A percentile compares a stretch with the other conserved stretches of the same genome.
Evolutionary conservation across 352 stramenopile genomes (phyloP).

Genomic region (Salisapilia sapeloensis): DNA sequence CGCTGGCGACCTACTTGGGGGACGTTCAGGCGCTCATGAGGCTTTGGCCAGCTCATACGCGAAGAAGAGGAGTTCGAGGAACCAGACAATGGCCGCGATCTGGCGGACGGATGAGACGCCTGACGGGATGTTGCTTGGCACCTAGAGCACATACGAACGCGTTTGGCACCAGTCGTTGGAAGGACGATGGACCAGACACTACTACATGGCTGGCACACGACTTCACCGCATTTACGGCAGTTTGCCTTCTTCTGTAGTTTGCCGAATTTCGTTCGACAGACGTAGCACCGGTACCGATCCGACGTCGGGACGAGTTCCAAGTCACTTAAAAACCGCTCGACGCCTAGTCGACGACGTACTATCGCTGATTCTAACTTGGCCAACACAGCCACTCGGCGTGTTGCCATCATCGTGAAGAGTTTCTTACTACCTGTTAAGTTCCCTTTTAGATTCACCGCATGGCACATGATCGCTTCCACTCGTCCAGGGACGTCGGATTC

Average conservation of each 20-base stretch:
- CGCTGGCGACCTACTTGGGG: too few species aligned
- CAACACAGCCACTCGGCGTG: conserved; percentile 27
- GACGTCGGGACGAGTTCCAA: conserved; percentile 45
- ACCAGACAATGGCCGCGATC: too few species aligned
- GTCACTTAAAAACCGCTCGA: conserved; percentile 38
- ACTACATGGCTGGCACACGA: conserved; percentile 44
- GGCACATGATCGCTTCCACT: conserved; percentile 42
- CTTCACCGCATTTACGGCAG: conserved; percentile 58
- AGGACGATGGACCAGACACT: conserved; percentile 35
- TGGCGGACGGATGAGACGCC: too few species aligned
- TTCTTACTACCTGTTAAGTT: conserved; percentile 19
- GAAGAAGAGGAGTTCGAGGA: too few species aligned
- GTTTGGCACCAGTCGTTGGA: conserved; percentile 18
- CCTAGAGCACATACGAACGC: conserved; percentile 40
- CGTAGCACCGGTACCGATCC: conserved; percentile 27
- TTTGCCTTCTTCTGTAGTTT: conserved; percentile 39
- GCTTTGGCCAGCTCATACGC: too few species aligned
- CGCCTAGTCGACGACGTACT: conserved; percentile 24
- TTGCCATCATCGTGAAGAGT: conserved; percentile 31
- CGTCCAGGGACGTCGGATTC: conserved; percentile 39
- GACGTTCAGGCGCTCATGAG: too few species aligned
- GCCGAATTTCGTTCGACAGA: conserved; percentile 39
- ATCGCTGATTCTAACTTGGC: conserved; percentile 28
- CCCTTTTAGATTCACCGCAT: conserved; percentile 50
- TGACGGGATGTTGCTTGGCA: too few species aligned